Base-by-base conservation (phyloP, 257 asterid species). In the Paulownia fortunei region DNA sequence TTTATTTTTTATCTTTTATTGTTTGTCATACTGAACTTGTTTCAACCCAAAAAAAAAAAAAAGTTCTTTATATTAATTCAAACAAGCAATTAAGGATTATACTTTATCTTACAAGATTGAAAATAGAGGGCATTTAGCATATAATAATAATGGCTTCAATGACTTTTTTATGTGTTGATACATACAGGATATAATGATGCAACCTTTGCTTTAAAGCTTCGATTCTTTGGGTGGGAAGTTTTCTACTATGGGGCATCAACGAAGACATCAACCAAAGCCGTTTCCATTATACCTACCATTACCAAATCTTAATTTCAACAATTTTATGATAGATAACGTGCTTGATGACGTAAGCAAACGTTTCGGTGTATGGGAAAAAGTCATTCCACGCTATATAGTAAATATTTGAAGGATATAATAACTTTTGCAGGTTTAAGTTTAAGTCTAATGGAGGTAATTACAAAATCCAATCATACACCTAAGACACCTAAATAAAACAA, bases 191-290 rank as follows among this genome's bases (percentile, higher is more conserved):
- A 72, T 72, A 77, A 82, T 82, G 76, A 82, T 78, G 82, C 66
- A 82, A 61, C 49, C 86, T 78, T 82, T 60, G 58, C 86, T 82
- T 82, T 65, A 47, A 82, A 82, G 86, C 69, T 82, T 82, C 59
- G 83, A 47, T 76, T 68, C 3, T 64, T 46, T 81, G 69, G 13
- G 51, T 74, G 49, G 36, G 72, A 80, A 74, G 80, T 30, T 59
- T 58, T 80, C 60, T 66, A 74, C 49, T 32, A 46, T 37, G 37
- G 66, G n/a, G 54, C 72, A 56, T 80, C 63, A 26, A 49, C 27
- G 8, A 66, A 69, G 26, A 51, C 69, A 69, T 36, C 49, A 61
- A 62, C 62, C 24, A 72, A 72, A 72, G 71, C 44, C 71, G 54
- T 36, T 72, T 55, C 1, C 19, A 1, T 67, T 1, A 1, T 37